These are phyloP conservation scores for Monosporozyma yasuniensis DNA, from an alignment of 805 yeast genomes.

Conservation along the genomic window DNA sequence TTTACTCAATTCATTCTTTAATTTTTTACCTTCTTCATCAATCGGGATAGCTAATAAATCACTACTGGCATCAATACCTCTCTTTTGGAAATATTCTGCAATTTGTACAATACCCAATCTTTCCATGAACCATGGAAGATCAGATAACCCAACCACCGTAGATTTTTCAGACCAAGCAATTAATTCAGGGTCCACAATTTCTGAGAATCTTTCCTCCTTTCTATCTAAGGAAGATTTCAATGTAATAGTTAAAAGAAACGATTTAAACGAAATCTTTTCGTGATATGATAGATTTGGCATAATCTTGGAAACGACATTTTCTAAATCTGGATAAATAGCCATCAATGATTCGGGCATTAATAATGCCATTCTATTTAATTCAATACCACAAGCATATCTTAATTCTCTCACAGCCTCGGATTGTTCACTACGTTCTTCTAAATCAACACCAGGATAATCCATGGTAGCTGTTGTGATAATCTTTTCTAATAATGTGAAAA, in stretches of 20 bases:
- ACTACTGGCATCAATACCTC: conserved; percentile 72
- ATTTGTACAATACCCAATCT: conserved; percentile 89
- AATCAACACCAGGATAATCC: conserved; percentile 55
- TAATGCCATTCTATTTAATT: conserved; percentile 84
- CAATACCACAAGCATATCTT: conserved; percentile 89
- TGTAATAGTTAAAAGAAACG: conserved; percentile 84
- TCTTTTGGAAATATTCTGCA: conserved; percentile 76
- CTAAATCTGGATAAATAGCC: conserved; percentile 72
- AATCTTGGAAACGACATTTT: conserved; percentile 66
- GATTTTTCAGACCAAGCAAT: conserved; percentile 87
- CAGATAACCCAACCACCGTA: conserved; percentile 81
- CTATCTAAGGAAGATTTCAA: conserved; percentile 70
- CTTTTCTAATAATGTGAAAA: conserved; percentile 79
- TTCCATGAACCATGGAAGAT: conserved; percentile 97
- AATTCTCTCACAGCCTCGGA: conserved; percentile 77
- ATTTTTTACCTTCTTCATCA: conserved; percentile 77
- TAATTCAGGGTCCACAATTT: conserved; percentile 88
- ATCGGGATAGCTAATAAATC: conserved; percentile 69
- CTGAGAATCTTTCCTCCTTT: conserved; percentile 69
- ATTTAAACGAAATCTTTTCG: conserved; percentile 88
- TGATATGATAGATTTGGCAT: conserved; percentile 73
- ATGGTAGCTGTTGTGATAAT: conserved; percentile 76
- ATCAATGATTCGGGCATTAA: conserved; percentile 88
- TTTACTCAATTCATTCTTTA: conserved; percentile 72
- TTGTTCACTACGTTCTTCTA: conserved; percentile 52